Base-by-base conservation (phyloP, 2,329 filamentous ascomycete genomes). In the Ceratocystis destructans region DNA sequence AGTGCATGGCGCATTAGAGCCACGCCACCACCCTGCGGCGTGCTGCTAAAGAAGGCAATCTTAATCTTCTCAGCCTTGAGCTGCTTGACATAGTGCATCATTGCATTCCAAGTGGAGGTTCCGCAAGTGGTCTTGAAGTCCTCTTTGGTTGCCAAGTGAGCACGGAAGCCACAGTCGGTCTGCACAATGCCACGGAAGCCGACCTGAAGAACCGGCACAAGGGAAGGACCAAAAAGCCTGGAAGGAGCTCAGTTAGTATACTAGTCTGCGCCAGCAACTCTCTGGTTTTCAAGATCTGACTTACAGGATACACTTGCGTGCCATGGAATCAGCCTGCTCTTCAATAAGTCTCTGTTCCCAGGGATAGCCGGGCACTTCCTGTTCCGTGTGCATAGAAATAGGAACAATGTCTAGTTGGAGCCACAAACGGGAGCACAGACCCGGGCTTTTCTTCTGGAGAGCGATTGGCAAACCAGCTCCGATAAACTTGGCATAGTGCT, bases 241-340 rank as follows among this genome's bases (percentile, higher is more conserved):
- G n/a, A 25, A 17, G 28, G 12, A 10, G 17, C 12, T n/a, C 7
- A 17, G 28, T 22, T 41, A 68, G 55, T 61, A 45, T 61, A 20
- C 6, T 17, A 17, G 12, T 17, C 15, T 8, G 53, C 5, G 15
- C n/a, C 17, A n/a, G 15, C 25, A 37, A 31, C 53, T 33, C 17
- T 25, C 25, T n/a, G 45, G 12, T 57, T 4, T 37, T 17, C 20
- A 53, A 12, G 33, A 25, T 69, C 17, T 68, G 55, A 76, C 82
- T 75, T 75, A 88, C 86, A 86, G 82, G 69, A 91, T 81, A 73
- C 87, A 90, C 77, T 91, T 92, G 69, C 89, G 81, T 1, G 86
- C 87, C 82, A 92, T 88, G 0, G 87, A 88, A 72, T 93, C 89
- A 1, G 89, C 88, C 73, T 91, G 86, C 73, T 94, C 89, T 71